Conservation (phyloP, 768 basidiomycete genomes). For the Tylopilus balloui region DNA sequence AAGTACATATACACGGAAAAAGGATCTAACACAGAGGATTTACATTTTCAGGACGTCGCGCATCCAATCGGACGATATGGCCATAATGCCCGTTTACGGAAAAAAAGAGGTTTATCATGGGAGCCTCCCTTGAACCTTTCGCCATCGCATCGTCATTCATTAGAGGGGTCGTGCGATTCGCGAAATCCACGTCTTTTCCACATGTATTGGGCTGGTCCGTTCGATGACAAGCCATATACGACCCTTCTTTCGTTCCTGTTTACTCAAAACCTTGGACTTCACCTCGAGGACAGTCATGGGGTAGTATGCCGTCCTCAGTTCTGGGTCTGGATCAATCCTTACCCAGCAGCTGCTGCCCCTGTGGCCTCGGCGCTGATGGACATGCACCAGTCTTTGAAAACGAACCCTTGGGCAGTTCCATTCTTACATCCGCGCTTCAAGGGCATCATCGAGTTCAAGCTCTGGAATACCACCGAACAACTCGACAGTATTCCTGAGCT, state of each 20-base stretch:
- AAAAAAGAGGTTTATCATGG: background rate
- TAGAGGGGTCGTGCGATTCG: conserved; percentile 57
- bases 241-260: conserved; percentile 89
- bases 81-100: background rate
- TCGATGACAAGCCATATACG: background rate
- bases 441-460: conserved; percentile 88
- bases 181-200: background rate
- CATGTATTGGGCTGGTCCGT: background rate
- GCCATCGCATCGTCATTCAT: conserved; percentile 26
- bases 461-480: conserved; percentile 99
- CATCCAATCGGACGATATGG: background rate
- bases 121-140: background rate
- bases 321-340: conserved; percentile 96
- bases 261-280: conserved; percentile 85
- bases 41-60: background rate
- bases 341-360: conserved; percentile 51
- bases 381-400: conserved; percentile 75
- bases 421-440: conserved; percentile 92
- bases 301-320: conserved; percentile 71
- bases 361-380: conserved; percentile 49
- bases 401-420: conserved; percentile 88
- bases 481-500: conserved; percentile 88
- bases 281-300: conserved; percentile 27
- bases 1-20: background rate
- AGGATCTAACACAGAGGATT: background rate